Evolutionary conservation across 192 early-diverging fungal genomes (phyloP).

Genomic region (Fimicolochytrium jonesii): DNA sequence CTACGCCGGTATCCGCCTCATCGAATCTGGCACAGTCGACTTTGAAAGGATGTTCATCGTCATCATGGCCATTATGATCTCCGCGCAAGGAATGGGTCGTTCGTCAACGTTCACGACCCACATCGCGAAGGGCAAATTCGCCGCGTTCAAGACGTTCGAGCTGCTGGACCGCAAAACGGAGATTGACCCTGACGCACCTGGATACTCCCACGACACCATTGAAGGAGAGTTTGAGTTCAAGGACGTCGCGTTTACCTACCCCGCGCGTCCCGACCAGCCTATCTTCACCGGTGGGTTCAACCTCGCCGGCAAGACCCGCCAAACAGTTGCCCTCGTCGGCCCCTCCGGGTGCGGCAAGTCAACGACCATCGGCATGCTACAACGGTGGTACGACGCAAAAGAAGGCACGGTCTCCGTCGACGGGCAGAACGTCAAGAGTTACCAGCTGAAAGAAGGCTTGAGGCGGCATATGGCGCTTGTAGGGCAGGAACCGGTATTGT

Average conservation of each 20-base stretch:
- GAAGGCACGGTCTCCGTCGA: conserved; percentile 57
- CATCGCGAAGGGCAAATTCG: conserved; percentile 64
- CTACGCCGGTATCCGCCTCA: conserved; percentile 71
- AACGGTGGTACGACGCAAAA: conserved; percentile 80
- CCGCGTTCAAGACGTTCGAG: conserved; percentile 57
- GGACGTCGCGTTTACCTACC: conserved; percentile 68
- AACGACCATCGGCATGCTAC: conserved; percentile 76
- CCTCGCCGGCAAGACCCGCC: conserved; percentile 56
- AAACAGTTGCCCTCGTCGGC: conserved; percentile 83
- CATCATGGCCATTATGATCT: conserved; percentile 59
- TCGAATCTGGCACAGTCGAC: conserved; percentile 36
- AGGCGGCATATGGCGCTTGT: conserved; percentile 75
- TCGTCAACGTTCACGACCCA: conserved; percentile 62
- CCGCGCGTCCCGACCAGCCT: conserved; percentile 58
- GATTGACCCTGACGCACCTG: conserved; percentile 55
- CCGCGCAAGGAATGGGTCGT: conserved; percentile 45
- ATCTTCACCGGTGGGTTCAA: conserved; percentile 41
- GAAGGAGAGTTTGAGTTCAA: conserved; percentile 37
- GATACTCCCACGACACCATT: conserved; percentile 2
- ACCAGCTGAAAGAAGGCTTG: conserved; percentile 64
- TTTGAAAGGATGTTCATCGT: conserved; percentile 33
- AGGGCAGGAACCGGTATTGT: conserved; percentile 87
- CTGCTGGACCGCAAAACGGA: conserved; percentile 58
- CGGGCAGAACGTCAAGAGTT: conserved; percentile 52
- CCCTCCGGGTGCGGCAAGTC: conserved; percentile 80